These are phyloP conservation scores for Podila epigama DNA, from an alignment of 192 early-diverging fungal genomes.

Conservation along the genomic window DNA sequence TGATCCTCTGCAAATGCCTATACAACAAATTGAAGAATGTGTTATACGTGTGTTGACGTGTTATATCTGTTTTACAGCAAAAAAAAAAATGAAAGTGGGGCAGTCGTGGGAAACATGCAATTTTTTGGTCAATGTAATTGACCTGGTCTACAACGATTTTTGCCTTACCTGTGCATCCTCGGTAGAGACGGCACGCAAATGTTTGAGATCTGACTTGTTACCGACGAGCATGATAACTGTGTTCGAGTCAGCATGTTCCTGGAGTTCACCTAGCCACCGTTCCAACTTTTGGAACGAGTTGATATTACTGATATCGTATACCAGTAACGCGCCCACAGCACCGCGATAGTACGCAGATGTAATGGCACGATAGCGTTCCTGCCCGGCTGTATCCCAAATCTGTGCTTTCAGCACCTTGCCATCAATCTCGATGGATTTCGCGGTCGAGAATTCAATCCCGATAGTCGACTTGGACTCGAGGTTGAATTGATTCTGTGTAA, in stretches of 20 bases:
- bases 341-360: conserved; percentile 91
- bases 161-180: conserved; percentile 70
- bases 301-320: conserved; percentile 70
- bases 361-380: conserved; percentile 90
- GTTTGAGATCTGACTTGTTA: conserved; percentile 88
- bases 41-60: no score
- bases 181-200: conserved; percentile 69
- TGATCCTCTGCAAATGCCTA: conserved; percentile 73
- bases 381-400: conserved; percentile 87
- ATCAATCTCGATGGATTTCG: conserved; percentile 53
- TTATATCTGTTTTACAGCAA: no score
- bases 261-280: conserved; percentile 92
- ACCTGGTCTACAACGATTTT: background rate
- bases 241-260: conserved; percentile 89
- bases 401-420: conserved; percentile 75
- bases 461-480: conserved; percentile 61
- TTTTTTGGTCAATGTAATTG: background rate
- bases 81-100: background rate
- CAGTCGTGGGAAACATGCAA: conserved; percentile 1
- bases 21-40: background rate
- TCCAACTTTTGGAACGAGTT: conserved; percentile 86
- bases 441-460: conserved; percentile 60
- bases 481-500: conserved; percentile 62
- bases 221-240: conserved; percentile 93
- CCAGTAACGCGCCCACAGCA: conserved; percentile 92